Evolutionary conservation across 108 stramenopile species (phyloP), one percentile per base, ranked within the genome.

Genomic region (Skeletonema costatum): DNA sequence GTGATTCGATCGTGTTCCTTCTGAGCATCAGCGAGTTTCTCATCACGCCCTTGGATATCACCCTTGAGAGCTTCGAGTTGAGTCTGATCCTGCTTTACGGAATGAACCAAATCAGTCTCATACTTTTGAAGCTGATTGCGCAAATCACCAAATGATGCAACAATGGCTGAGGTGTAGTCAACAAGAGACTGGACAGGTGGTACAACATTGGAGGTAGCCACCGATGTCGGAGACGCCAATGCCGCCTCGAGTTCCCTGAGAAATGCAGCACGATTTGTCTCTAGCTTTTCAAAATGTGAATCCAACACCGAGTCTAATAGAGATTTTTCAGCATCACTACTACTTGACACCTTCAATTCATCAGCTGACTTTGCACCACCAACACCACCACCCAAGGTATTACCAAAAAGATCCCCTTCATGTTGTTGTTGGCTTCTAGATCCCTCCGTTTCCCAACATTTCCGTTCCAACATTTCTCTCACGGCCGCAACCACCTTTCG

Each of bases 71-170:
- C 81, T 32, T 89, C 61, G 2, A 89, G 80, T 64, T 86, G 74
- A 3, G 73, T 62, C 42, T 87, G 85, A 73, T 94, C 93, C 31
- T 87, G 87, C 30, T 89, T 74, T 19, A 86, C 86, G 10, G 88
- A 82, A 11, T 70, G 70, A 6, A 68, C 67, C 60, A 92, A 30
- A 53, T 91, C 58, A n/a, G 66, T 70, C 66, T 91, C 81, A 25
- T 87, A 75, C 46, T 89, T 76, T 66, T 60, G 63, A 16, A 91
- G 81, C 61, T 87, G 82, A n/a, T 74, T 44, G 19, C 71, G 74
- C 38, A 85, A 68, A 39, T 89, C 86, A 7, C 65, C 64, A 68
- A 83, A 88, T 5, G 83, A 73, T 36, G 80, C 83, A 32, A 69
- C 56, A 29, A 81, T 81, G 16, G 80, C 65, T 3, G 70, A 70